These are phyloP conservation scores for Cercospora canescens DNA, from an alignment of 2,329 filamentous ascomycete genomes.

Conservation along the genomic window DNA sequence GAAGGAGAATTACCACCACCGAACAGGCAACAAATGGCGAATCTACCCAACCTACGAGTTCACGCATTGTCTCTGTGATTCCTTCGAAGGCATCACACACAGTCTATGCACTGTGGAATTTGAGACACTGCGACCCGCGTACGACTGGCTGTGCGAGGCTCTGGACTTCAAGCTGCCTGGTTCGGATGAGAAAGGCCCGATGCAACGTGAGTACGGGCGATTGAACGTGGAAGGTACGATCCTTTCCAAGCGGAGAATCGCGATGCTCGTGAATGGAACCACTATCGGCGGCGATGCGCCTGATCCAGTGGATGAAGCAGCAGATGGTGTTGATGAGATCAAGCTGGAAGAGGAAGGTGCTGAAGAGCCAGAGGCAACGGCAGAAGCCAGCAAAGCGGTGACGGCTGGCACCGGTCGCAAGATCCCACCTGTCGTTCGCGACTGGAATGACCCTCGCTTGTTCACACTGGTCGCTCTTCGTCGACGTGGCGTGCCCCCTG, in stretches of 20 bases:
- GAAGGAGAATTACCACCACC: constrained; percentile 70
- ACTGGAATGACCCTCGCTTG: constrained; percentile 88
- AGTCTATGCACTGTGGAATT: constrained; percentile 94
- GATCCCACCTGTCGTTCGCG: constrained; percentile 64
- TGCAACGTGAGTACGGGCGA: constrained; percentile 86
- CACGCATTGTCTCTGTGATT: constrained; percentile 82
- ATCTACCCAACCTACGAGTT: constrained; percentile 97
- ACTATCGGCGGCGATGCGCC: constrained; percentile 34
- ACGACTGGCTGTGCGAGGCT: constrained; percentile 84
- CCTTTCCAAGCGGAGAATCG: constrained; percentile 81
- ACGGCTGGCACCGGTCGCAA: constrained; percentile 26
- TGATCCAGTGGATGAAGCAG: constrained; percentile 29
- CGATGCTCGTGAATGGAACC: constrained; percentile 72
- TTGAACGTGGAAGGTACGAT: constrained; percentile 82
- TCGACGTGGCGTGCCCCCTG: constrained; percentile 81
- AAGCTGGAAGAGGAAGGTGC: constrained; percentile 45
- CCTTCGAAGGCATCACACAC: constrained; percentile 88
- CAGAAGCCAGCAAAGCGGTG: constrained; percentile 25
- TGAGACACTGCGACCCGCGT: constrained; percentile 77
- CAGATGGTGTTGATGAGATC: constrained; percentile 39
- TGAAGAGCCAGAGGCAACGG: constrained; percentile 33
- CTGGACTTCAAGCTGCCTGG: constrained; percentile 75
- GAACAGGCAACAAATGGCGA: constrained; percentile 80
- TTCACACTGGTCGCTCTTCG: constrained; percentile 85
- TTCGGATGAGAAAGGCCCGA: constrained; percentile 59